Evolutionary conservation across 805 yeast species (phyloP), one percentile per base, ranked within the genome.

Genomic region (Spathaspora arborariae): DNA sequence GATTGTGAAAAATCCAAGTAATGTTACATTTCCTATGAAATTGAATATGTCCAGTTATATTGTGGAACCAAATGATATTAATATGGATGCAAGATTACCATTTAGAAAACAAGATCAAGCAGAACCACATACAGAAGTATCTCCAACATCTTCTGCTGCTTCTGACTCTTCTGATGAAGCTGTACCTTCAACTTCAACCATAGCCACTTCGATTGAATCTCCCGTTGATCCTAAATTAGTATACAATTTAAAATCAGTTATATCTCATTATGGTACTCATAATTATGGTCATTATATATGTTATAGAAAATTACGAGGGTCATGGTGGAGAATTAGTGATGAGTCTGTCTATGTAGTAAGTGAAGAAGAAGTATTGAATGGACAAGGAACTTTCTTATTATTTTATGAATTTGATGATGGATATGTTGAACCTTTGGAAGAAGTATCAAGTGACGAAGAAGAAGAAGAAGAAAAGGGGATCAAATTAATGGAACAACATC

Each of bases 221-320:
- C 33, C 30, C 20, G 11, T 41, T 3, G 60, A 67, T 48, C 76
- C 81, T 2, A 72, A 75, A 2, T 62, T 85, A 39, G 68, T 75
- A 2, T 92, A 92, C 63, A 75, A 81, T 35, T 74, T 92, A 51
- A 87, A 87, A 59, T 88, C 97, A 0, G 94, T 88, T 1, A 87
- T 92, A 39, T 83, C 92, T 1, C 99, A 92, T 64, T 91, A 85
- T 62, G 99, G 99, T 42, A 86, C 96, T 1, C 97, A 94, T 57
- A 90, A 92, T 57, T 94, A 89, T 62, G 99, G 99, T n/a, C 99
- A 92, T 64, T 92, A 92, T 61, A 87, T 92, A 50, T 89, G 95
- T 37, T 92, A 79, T 68, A 80, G 97, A 58, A 84, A 81, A 57
- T 77, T 70, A 48, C 78, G 96, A 54, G 94, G 91, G 2, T 75